Conservation (phyloP, 2,329 filamentous ascomycete genomes). For the Aspergillus thermomutatus region DNA sequence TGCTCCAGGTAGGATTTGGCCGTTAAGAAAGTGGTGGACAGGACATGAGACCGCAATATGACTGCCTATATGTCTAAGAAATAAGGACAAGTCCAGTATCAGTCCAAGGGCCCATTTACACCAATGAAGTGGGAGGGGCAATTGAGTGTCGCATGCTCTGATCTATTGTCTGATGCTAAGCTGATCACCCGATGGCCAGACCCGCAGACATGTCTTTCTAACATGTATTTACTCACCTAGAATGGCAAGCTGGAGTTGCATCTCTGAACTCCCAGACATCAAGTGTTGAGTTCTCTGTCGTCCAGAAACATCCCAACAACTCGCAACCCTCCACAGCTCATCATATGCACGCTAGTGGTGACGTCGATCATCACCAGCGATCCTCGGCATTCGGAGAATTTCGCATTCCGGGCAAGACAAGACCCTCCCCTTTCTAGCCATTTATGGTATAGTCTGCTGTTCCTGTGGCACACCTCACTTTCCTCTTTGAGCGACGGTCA, state of each 20-base stretch:
- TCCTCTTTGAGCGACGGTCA: not conserved
- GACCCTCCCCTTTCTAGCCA: conserved; percentile 3
- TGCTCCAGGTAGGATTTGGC: not conserved
- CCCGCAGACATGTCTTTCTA: not conserved
- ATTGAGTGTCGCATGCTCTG: not conserved
- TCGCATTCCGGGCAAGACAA: not conserved
- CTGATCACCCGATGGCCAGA: conserved; percentile 2
- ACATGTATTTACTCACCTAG: not conserved
- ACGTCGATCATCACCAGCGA: conserved; percentile 1
- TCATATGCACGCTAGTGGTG: not conserved
- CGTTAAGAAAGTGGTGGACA: not conserved
- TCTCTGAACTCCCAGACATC: not conserved
- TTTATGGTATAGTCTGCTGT: not conserved
- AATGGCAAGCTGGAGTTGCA: not conserved
- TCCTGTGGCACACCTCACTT: not conserved
- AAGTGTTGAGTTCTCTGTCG: not conserved
- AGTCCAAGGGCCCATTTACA: not conserved
- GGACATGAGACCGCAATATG: not conserved
- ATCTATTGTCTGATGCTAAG: conserved; percentile 1
- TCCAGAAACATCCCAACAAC: not conserved
- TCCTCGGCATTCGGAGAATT: conserved; percentile 6
- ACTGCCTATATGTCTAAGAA: not conserved
- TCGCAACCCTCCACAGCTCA: not conserved
- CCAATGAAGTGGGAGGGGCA: not conserved
- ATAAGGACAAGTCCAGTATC: not conserved